These are phyloP conservation scores for Physcia stellaris DNA, from an alignment of 495 filamentous ascomycete species.

Conservation along the genomic window DNA sequence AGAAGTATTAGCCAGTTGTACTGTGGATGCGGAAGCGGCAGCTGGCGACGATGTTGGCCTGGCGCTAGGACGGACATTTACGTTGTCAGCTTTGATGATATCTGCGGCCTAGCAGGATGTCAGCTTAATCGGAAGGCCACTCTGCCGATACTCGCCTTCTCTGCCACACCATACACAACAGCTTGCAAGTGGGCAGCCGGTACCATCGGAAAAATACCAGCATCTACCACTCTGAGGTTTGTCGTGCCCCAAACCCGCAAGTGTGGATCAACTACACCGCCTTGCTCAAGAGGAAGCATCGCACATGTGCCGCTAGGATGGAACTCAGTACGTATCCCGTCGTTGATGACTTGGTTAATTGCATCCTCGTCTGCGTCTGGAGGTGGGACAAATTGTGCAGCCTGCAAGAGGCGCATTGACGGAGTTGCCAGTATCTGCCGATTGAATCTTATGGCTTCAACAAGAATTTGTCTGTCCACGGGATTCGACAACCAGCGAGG, in stretches of 20 bases:
- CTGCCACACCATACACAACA: slow-evolving; percentile 35
- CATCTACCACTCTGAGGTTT: slow-evolving; percentile 39
- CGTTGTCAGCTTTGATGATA: slow-evolving; percentile 18
- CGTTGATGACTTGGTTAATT: slow-evolving; percentile 16
- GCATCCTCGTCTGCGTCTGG: slow-evolving; percentile 16
- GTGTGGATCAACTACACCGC: slow-evolving; percentile 35
- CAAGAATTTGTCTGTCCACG: slow-evolving; percentile 26
- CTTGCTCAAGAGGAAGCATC: slow-evolving; percentile 32
- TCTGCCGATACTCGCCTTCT: slow-evolving; percentile 23
- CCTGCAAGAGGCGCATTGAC: slow-evolving; percentile 16
- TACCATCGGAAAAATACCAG: slow-evolving; percentile 30
- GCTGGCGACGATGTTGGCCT: slow-evolving; percentile 2
- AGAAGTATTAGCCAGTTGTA: background rate
- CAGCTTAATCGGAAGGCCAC: background rate
- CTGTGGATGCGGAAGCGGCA: background rate
- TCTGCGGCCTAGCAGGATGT: slow-evolving; percentile 14
- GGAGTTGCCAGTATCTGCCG: slow-evolving; percentile 17
- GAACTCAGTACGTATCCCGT: slow-evolving; percentile 25
- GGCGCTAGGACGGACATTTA: slow-evolving; percentile 1
- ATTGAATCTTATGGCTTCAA: slow-evolving; percentile 18
- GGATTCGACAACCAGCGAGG: slow-evolving; percentile 20
- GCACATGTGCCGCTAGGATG: slow-evolving; percentile 38
- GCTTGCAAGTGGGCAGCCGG: slow-evolving; percentile 37
- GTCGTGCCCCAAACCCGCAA: slow-evolving; percentile 34
- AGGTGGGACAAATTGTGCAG: slow-evolving; percentile 18